Conservation (phyloP, 2,329 filamentous ascomycete species). For the Colletotrichum falcatum region DNA sequence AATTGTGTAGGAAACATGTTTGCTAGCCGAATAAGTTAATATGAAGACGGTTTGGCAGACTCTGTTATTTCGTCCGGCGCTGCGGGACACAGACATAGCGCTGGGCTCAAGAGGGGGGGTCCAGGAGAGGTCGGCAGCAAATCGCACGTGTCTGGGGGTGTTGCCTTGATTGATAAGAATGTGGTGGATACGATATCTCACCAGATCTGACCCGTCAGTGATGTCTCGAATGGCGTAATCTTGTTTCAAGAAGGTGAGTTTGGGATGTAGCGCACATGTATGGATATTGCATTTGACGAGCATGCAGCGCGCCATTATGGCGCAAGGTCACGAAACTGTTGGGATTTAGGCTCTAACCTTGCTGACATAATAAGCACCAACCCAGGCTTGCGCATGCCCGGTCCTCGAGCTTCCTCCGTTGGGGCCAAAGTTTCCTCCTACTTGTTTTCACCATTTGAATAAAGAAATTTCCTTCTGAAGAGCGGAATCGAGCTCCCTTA, state of each 20-base stretch:
- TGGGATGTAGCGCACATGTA: neutral
- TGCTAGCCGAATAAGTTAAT: neutral
- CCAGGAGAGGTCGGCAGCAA: conserved; percentile 1
- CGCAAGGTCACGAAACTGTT: conserved; percentile 30
- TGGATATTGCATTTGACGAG: neutral
- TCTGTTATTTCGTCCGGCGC: neutral
- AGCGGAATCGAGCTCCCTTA: no score
- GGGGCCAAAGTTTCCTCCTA: neutral
- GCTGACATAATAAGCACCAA: neutral
- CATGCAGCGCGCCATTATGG: conserved; percentile 37
- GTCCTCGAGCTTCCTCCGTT: neutral
- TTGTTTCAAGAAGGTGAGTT: conserved; percentile 26
- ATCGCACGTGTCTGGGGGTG: conserved; percentile 11
- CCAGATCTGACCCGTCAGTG: conserved; percentile 5
- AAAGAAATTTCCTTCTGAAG: neutral
- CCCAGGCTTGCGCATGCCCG: no score
- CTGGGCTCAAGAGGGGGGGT: neutral
- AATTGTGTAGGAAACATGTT: neutral
- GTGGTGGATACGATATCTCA: neutral
- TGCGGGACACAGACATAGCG: neutral
- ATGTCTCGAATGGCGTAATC: conserved; percentile 30
- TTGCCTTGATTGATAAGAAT: conserved; percentile 30
- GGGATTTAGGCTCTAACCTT: neutral
- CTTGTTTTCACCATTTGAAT: no score
- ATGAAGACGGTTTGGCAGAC: neutral